Percentiles rank a stretch among this genome's conserved stretches.
These are phyloP conservation scores for Saturnispora quitensis DNA, from an alignment of 805 yeast genomes.

Conservation along the genomic window DNA sequence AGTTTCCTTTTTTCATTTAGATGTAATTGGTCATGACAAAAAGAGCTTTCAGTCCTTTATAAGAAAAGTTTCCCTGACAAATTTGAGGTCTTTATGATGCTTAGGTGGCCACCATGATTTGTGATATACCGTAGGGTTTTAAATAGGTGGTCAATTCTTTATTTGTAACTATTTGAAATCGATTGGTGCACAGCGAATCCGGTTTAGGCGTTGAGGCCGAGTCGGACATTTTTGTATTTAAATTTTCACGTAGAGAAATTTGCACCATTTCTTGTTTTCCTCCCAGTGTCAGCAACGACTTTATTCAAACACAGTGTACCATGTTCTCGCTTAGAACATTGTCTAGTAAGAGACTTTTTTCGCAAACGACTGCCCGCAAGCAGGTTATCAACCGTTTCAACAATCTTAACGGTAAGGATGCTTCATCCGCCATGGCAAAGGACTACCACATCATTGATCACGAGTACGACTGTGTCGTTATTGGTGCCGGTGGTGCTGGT, in stretches of 20 bases:
- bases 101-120: too few species aligned
- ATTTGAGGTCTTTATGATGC: not conserved
- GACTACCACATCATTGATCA: slow-evolving; percentile 93
- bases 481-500: slow-evolving; percentile 99
- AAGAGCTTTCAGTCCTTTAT: too few species aligned
- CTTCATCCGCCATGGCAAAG: slow-evolving; percentile 45
- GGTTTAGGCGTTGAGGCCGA: not conserved
- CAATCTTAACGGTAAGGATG: slow-evolving; percentile 39
- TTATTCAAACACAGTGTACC: not conserved
- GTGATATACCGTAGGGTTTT: not conserved
- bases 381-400: slow-evolving; percentile 32
- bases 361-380: slow-evolving; percentile 18
- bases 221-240: slow-evolving; percentile 1
- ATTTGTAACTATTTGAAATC: not conserved
- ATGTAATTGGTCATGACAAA: too few species aligned
- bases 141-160: not conserved
- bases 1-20: too few species aligned
- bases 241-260: slow-evolving; percentile 2
- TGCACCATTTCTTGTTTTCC: not conserved
- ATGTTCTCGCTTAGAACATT: slow-evolving; percentile 10
- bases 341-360: slow-evolving; percentile 23
- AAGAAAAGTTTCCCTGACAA: too few species aligned
- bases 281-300: not conserved
- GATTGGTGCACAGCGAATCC: slow-evolving; percentile 2
- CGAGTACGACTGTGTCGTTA: slow-evolving; percentile 95